Evolutionary conservation across 768 basidiomycete species (phyloP).

Genomic region (Suillus fuscotomentosus): DNA sequence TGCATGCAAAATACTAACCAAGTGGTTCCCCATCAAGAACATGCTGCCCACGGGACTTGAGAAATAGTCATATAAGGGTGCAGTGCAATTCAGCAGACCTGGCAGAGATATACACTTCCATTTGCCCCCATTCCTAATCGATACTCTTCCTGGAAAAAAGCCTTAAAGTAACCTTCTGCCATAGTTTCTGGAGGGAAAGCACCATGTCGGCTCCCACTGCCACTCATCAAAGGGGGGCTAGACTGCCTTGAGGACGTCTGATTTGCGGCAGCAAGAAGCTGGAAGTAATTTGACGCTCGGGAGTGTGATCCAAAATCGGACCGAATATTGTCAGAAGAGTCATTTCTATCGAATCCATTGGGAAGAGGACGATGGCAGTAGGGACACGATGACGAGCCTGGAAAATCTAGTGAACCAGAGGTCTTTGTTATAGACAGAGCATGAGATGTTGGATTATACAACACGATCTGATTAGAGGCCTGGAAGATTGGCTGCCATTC

Average conservation of each 20-base stretch:
- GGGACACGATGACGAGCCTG: slow-evolving; percentile 50
- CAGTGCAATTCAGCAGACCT: slow-evolving; percentile 43
- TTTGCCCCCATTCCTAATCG: slow-evolving; percentile 94
- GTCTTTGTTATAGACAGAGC: slow-evolving; percentile 63
- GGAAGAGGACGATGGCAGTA: slow-evolving; percentile 70
- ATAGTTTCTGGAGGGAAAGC: slow-evolving; percentile 68
- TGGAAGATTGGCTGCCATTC: slow-evolving; percentile 83
- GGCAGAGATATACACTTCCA: slow-evolving; percentile 86
- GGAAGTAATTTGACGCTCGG: slow-evolving; percentile 78
- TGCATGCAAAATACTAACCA: slow-evolving; percentile 39
- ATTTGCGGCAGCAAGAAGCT: slow-evolving; percentile 70
- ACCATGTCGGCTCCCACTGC: slow-evolving; percentile 13
- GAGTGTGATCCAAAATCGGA: slow-evolving; percentile 44
- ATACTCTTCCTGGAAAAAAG: slow-evolving; percentile 90
- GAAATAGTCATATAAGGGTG: neutral
- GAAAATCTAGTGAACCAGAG: slow-evolving; percentile 24
- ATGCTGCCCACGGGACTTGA: slow-evolving; percentile 47
- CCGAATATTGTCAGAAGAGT: slow-evolving; percentile 27
- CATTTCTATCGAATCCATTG: slow-evolving; percentile 34
- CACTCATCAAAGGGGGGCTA: slow-evolving; percentile 39
- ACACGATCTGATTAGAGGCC: slow-evolving; percentile 80
- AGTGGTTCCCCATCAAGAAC: slow-evolving; percentile 84
- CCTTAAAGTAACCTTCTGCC: slow-evolving; percentile 91
- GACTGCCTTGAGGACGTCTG: slow-evolving; percentile 56
- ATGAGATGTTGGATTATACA: slow-evolving; percentile 85